These are phyloP conservation scores for Pseudohalonectria lignicola DNA, from an alignment of 2,329 filamentous ascomycete species.

Conservation along the genomic window DNA sequence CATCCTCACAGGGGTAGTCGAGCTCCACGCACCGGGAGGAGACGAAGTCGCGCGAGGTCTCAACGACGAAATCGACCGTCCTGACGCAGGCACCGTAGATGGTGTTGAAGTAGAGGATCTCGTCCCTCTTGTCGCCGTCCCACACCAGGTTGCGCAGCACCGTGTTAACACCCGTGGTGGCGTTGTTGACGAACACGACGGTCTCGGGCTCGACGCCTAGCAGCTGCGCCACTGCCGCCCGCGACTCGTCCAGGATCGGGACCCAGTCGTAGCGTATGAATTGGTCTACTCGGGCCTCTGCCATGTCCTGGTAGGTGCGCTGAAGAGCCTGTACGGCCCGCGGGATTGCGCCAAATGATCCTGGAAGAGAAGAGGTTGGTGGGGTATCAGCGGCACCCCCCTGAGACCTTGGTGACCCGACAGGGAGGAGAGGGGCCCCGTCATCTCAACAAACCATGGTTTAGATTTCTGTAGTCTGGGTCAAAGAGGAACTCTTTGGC, in stretches of 20 bases:
- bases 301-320: conserved; percentile 52
- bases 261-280: conserved; percentile 66
- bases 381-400: conserved; percentile 4
- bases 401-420: not conserved
- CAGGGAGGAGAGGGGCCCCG: not conserved
- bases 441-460: conserved; percentile 48
- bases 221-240: conserved; percentile 47
- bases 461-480: conserved; percentile 59
- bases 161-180: conserved; percentile 67
- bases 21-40: conserved; percentile 44
- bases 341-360: conserved; percentile 74
- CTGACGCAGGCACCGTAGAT: conserved; percentile 72
- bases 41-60: conserved; percentile 42
- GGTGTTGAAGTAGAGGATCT: conserved; percentile 68
- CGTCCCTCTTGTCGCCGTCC: conserved; percentile 59
- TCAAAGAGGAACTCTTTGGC: conserved; percentile 49
- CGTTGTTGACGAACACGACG: conserved; percentile 71
- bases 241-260: conserved; percentile 49
- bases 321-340: conserved; percentile 45
- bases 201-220: conserved; percentile 56
- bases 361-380: conserved; percentile 23
- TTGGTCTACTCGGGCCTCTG: conserved; percentile 59
- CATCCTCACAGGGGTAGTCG: conserved; percentile 59
- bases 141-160: conserved; percentile 67
- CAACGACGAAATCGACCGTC: conserved; percentile 58